Percentiles rank a stretch among this genome's conserved stretches.
Evolutionary conservation across 345 rosid genomes (phyloP).

Genomic region (Kernera saxatilis): DNA sequence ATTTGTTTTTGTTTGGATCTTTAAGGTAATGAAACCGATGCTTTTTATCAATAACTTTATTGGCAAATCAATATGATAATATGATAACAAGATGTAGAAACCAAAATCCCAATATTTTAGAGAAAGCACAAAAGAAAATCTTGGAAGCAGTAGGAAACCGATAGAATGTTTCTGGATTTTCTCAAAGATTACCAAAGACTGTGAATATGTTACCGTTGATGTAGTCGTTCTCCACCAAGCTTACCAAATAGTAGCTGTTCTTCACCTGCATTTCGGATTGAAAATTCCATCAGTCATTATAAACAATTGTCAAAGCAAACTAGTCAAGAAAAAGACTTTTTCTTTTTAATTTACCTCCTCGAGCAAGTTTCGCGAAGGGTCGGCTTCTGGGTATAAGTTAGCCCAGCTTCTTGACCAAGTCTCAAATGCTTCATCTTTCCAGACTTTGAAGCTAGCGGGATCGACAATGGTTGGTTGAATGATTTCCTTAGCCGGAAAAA

Average conservation of each 20-base stretch:
- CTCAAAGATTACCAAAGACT: slow-evolving; percentile 26
- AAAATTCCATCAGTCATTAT: not conserved
- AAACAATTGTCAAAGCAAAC: not conserved
- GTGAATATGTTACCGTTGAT: slow-evolving; percentile 29
- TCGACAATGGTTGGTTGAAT: slow-evolving; percentile 94
- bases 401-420: slow-evolving; percentile 95
- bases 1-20: not conserved
- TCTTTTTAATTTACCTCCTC: slow-evolving; percentile 48
- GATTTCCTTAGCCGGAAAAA: slow-evolving; percentile 81
- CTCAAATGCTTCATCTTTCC: slow-evolving; percentile 98
- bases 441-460: slow-evolving; percentile 78
- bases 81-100: not conserved
- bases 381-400: slow-evolving; percentile 62
- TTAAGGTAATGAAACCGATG: slow-evolving; percentile 16
- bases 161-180: not conserved
- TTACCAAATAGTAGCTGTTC: slow-evolving; percentile 70
- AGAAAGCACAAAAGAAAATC: slow-evolving; percentile 6
- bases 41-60: slow-evolving; percentile 9
- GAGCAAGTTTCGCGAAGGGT: slow-evolving; percentile 55
- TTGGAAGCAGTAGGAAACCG: not conserved
- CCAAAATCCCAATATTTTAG: slow-evolving; percentile 11
- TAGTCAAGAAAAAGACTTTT: not conserved
- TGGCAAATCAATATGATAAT: slow-evolving; percentile 8
- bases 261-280: slow-evolving; percentile 55
- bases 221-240: slow-evolving; percentile 44